These are phyloP conservation scores for Aspergillus texensis DNA, from an alignment of 2,329 filamentous ascomycete genomes.

Conservation along the genomic window DNA sequence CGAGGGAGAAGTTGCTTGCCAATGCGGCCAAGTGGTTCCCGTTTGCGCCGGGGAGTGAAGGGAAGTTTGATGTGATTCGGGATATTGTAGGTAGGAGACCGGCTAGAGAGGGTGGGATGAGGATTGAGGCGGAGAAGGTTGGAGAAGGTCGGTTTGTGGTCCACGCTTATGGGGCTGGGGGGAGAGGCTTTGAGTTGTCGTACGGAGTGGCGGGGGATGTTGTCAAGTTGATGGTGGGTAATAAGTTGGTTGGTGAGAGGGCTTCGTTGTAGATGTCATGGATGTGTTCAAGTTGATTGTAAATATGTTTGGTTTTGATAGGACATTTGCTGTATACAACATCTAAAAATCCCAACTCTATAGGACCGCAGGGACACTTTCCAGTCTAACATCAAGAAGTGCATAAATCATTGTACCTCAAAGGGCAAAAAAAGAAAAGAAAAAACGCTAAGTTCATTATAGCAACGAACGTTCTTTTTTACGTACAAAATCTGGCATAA, in stretches of 20 bases:
- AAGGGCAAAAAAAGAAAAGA: constrained; percentile 4
- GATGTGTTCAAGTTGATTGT: background rate
- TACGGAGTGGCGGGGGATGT: constrained; percentile 62
- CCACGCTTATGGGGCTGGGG: constrained; percentile 64
- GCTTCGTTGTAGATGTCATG: constrained; percentile 23
- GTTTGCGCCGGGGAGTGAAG: constrained; percentile 37
- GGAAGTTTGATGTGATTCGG: constrained; percentile 46
- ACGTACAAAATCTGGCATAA: constrained; percentile 35
- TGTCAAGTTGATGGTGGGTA: constrained; percentile 40
- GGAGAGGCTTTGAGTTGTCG: constrained; percentile 63
- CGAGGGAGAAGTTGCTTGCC: constrained; percentile 52
- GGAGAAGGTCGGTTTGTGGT: constrained; percentile 37
- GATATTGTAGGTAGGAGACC: constrained; percentile 52
- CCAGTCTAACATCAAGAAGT: background rate
- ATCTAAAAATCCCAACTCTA: background rate
- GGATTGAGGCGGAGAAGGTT: constrained; percentile 55
- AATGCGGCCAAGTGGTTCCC: constrained; percentile 46
- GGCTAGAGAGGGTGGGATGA: constrained; percentile 50
- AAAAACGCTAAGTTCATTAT: constrained; percentile 23
- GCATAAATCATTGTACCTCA: background rate
- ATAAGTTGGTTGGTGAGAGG: constrained; percentile 25
- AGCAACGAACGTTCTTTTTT: constrained; percentile 30
- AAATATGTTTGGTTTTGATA: background rate
- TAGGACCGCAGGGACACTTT: background rate
- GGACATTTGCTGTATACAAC: background rate